Conservation (phyloP, 257 asterid genomes). For the Hygrophila difformis region DNA sequence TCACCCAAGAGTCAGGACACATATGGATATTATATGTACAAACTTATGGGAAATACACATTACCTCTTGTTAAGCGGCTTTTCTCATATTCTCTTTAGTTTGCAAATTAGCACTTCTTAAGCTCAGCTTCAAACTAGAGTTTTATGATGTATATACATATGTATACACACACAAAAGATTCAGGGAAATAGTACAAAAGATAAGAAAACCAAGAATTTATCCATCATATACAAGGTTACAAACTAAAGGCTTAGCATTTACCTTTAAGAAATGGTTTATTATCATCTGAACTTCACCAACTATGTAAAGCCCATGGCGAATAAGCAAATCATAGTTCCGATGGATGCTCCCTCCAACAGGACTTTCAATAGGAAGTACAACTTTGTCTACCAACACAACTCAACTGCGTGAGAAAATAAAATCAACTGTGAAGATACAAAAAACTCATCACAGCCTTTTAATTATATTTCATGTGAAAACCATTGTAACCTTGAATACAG, state of each 20-base stretch:
- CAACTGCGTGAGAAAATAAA: conserved; percentile 64
- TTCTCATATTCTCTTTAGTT: too few relatives aligned
- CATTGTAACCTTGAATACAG: conserved; percentile 60
- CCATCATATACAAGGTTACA: too few relatives aligned
- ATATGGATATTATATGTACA: conserved; percentile 11
- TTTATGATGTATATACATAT: too few relatives aligned
- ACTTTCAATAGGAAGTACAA: conserved; percentile 88
- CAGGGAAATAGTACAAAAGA: too few relatives aligned
- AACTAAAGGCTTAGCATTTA: too few relatives aligned
- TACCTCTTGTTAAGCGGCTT: too few relatives aligned
- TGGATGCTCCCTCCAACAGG: conserved; percentile 96
- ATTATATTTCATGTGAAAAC: conserved; percentile 6
- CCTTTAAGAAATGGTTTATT: conserved; percentile 80
- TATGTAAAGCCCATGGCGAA: conserved; percentile 82
- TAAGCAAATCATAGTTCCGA: conserved; percentile 78
- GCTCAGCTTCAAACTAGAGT: too few relatives aligned
- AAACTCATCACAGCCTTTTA: conserved; percentile 1
- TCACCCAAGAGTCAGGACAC: conserved; percentile 11
- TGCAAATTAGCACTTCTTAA: too few relatives aligned
- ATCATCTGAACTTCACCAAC: conserved; percentile 85
- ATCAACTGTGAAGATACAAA: conserved; percentile 5
- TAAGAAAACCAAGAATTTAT: too few relatives aligned
- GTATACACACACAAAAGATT: too few relatives aligned
- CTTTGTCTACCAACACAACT: conserved; percentile 88
- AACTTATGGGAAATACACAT: conserved; percentile 15